Evolutionary conservation across 2,329 filamentous ascomycete species (phyloP).

Genomic region (Microdochium nivale): DNA sequence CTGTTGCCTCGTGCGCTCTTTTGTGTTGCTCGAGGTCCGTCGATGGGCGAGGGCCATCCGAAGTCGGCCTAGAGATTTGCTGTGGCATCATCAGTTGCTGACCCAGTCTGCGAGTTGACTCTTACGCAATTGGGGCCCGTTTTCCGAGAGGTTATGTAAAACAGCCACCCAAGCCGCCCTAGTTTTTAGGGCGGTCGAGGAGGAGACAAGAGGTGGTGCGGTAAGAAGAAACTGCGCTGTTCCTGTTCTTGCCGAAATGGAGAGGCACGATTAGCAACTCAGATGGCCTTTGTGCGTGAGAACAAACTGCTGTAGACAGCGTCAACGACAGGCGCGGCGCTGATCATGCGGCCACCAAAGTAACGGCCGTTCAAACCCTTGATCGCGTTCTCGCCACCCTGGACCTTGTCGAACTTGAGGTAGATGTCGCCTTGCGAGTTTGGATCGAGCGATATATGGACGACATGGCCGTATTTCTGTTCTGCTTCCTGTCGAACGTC

Average conservation of each 20-base stretch:
- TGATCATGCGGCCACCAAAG: conserved; percentile 89
- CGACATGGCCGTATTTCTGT: conserved; percentile 91
- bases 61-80: background rate
- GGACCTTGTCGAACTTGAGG: conserved; percentile 93
- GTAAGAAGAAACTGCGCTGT: background rate
- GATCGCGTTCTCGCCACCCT: conserved; percentile 94
- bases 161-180: background rate
- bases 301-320: conserved; percentile 98
- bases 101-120: background rate
- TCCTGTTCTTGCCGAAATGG: background rate
- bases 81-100: background rate
- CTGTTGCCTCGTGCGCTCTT: no score
- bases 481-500: conserved; percentile 91
- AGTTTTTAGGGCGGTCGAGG: background rate
- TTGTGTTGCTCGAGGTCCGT: background rate
- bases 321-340: conserved; percentile 91
- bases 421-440: conserved; percentile 96
- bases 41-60: background rate
- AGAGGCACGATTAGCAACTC: conserved; percentile 41
- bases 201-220: background rate
- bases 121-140: background rate
- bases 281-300: conserved; percentile 76
- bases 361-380: conserved; percentile 95
- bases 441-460: conserved; percentile 91
- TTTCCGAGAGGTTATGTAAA: background rate